Evolutionary conservation across 2,329 filamentous ascomycete species (phyloP).

Genomic region (Clarireedia paspali): DNA sequence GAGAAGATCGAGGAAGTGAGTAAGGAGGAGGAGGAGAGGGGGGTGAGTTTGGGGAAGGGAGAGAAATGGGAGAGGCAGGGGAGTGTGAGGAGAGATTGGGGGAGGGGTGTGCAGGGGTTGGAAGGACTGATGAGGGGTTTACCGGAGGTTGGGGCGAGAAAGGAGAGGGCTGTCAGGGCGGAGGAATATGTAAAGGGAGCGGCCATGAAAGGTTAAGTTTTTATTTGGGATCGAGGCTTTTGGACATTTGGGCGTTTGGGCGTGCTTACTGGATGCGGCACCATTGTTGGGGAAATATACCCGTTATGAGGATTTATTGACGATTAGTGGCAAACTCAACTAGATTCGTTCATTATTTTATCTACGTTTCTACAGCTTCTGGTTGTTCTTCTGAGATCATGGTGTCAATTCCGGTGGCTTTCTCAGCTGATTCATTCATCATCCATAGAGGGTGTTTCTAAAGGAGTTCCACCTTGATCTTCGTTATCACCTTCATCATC

Average conservation of each 20-base stretch:
- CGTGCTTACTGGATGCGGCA: background rate
- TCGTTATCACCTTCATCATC: background rate
- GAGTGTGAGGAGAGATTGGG: constrained; percentile 40
- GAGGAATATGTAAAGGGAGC: constrained; percentile 25
- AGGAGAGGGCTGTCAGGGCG: constrained; percentile 55
- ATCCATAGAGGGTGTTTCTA: background rate
- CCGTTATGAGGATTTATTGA: background rate
- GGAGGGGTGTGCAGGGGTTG: constrained; percentile 41
- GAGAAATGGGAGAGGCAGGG: constrained; percentile 37
- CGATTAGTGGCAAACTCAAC: background rate
- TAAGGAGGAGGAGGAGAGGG: constrained; percentile 7
- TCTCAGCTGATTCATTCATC: background rate
- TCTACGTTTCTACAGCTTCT: background rate
- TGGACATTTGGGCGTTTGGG: background rate
- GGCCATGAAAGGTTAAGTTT: constrained; percentile 6
- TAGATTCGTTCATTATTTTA: no score
- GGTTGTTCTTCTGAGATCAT: background rate
- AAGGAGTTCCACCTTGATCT: background rate
- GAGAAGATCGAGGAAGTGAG: constrained; percentile 4
- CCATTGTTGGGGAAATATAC: background rate
- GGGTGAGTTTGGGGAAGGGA: constrained; percentile 12
- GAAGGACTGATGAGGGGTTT: constrained; percentile 49
- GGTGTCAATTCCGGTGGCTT: background rate
- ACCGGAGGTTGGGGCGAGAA: constrained; percentile 54
- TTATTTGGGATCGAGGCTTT: background rate